Evolutionary conservation across 1,139 yeast genomes (phyloP), one percentile per base, ranked within the genome.

Genomic region (Debaryomycetaceae sp.): DNA sequence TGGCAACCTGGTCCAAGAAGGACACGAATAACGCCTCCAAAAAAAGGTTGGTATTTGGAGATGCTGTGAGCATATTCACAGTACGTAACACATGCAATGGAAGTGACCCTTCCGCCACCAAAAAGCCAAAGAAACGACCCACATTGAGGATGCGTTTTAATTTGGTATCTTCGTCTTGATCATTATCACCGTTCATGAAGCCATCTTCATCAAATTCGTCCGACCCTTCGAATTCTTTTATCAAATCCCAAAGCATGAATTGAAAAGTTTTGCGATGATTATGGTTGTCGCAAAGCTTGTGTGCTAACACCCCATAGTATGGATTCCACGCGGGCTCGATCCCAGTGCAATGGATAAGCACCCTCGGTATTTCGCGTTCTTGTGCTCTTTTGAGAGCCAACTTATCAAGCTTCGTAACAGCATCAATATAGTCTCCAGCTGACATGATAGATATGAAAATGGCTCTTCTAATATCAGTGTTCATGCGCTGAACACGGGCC

Each of bases 371-470:
- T 44, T 92, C 98, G 29, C 85, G 60, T 41, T 81, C 81, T 47
- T 92, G 97, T n/a, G 79, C 65, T 40, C 73, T 76, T 44, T 81
- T 86, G 39, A 92, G 62, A 19, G 77, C 70, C 31, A 92, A 55
- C 43, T 86, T 86, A 44, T 85, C 92, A 26, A 92, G 49, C 38
- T 85, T 79, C 13, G 82, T 74, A 37, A 76, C 73, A 0, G 96
- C 93, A 53, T 92, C 97, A 42, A 83, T 63, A 41, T 73, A 92
- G 52, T 92, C 98, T 40, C 78, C 80, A 2, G 95, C 93, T 6
- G 96, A 85, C 95, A 90, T 86, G 11, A 92, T 75, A 18, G 95
- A 83, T 21, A 92, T 75, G 45, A 90, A 92, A 11, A 92, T 77
- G 2, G 97, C 96, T 36, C 95, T 70, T 56, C 98, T 75, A 25